Base-by-base conservation (phyloP, 1,139 yeast species). In the Kodamaea plutei region DNA sequence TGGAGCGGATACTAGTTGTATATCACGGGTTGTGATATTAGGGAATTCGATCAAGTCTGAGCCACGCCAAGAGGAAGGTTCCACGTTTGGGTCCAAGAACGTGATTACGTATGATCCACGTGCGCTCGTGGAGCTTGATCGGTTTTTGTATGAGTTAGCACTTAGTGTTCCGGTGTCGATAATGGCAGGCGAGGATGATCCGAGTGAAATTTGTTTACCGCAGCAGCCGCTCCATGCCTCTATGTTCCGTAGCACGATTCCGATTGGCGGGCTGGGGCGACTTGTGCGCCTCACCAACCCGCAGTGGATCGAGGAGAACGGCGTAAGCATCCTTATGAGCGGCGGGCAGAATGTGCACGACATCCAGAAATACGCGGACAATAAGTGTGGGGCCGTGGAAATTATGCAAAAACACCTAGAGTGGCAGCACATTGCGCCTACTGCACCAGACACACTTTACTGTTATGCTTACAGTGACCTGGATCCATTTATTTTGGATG, bases 401-500 rank as follows among this genome's bases (percentile, higher is more conserved):
- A 61, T 87, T 43, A 70, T 88, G 65, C 83, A 79, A 43, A 69
- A 78, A 6, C 81, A 84, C 1, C 54, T 93, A 23, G 61, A 66
- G 32, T 91, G 96, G 95, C 91, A 87, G 44, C 85, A 85, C 46
- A 65, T 85, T 22, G 81, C 87, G 0, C 98, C 98, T 2, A 88
- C 97, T 0, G 95, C 96, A 1, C 99, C 99, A 1, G 98, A 91
- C 49, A 93, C 99, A 0, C 61, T 91, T 26, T 84, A 84, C 64
- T 81, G 95, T 41, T 88, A 87, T 46, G 97, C 99, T 1, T 89
- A 70, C 48, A 71, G 74, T n/a, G 75, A 79, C 25, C 48, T 52
- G 4, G 98, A 93, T 54, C 97, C 97, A 2, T 88, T 91, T 54
- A 70, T 85, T 3, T 52, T 91, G 20, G 62, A 62, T 5, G 84